Evolutionary conservation across 257 asterid species (phyloP).

Genomic region (Plantago major): DNA sequence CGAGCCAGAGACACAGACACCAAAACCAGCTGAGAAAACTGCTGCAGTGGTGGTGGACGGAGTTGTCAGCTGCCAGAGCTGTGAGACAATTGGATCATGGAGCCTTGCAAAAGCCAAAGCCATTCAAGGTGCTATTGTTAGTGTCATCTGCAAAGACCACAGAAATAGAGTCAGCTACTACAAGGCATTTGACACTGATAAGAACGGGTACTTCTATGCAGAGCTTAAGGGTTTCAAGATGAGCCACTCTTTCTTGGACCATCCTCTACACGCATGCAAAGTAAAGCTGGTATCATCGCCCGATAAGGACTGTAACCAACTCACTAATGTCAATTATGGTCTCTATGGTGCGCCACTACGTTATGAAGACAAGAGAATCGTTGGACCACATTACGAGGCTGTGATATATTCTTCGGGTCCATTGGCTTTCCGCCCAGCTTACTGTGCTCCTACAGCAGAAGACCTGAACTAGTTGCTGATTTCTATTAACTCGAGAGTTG

Average conservation of each 20-base stretch:
- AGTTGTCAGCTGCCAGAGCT: slow-evolving; percentile 72
- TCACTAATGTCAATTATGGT: slow-evolving; percentile 71
- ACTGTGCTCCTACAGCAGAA: slow-evolving; percentile 40
- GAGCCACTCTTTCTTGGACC: slow-evolving; percentile 67
- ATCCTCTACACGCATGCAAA: slow-evolving; percentile 80
- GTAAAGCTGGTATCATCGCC: slow-evolving; percentile 77
- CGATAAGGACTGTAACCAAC: slow-evolving; percentile 40
- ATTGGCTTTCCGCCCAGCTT: slow-evolving; percentile 71
- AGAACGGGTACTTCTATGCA: slow-evolving; percentile 70
- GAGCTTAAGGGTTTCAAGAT: slow-evolving; percentile 71
- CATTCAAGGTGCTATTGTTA: slow-evolving; percentile 43
- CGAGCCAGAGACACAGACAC: slow-evolving; percentile 19
- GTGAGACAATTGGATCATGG: slow-evolving; percentile 57
- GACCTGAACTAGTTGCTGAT: not conserved
- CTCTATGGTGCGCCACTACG: slow-evolving; percentile 68
- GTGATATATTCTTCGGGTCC: slow-evolving; percentile 68
- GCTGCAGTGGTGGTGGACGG: slow-evolving; percentile 76
- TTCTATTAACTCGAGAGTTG: slow-evolving; percentile 12
- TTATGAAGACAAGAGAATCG: slow-evolving; percentile 53
- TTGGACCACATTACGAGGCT: slow-evolving; percentile 48
- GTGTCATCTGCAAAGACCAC: slow-evolving; percentile 82
- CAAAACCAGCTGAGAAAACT: slow-evolving; percentile 21
- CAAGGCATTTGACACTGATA: slow-evolving; percentile 54
- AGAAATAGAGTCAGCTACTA: slow-evolving; percentile 60
- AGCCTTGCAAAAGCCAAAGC: slow-evolving; percentile 49